phyloP scores from a whole-genome alignment of 2,329 filamentous ascomycete species.

The Akanthomyces lecanii region DNA sequence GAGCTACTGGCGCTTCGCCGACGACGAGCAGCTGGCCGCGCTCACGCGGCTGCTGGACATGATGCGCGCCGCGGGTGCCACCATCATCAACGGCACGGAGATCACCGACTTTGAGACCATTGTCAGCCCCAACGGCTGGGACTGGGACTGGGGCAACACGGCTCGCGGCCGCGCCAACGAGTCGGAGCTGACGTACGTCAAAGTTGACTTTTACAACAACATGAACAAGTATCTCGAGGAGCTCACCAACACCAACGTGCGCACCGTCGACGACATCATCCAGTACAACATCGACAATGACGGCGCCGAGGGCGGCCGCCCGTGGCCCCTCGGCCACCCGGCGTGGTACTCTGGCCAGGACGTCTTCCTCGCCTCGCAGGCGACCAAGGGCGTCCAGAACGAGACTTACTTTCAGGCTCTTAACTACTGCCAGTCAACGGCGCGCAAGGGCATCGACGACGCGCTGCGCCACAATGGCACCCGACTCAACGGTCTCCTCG shows the following conservation, averaged over 20 bases:
- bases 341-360: constrained; percentile 70
- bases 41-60: constrained; percentile 46
- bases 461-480: constrained; percentile 49
- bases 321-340: constrained; percentile 50
- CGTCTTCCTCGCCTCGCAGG: constrained; percentile 60
- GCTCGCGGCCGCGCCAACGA: constrained; percentile 63
- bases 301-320: constrained; percentile 62
- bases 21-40: constrained; percentile 49
- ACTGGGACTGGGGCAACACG: constrained; percentile 62
- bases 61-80: constrained; percentile 59
- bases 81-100: constrained; percentile 66
- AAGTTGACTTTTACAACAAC: constrained; percentile 64
- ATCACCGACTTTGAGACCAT: constrained; percentile 59
- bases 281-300: constrained; percentile 60
- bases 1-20: constrained; percentile 63
- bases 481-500: constrained; percentile 58
- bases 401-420: constrained; percentile 66
- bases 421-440: constrained; percentile 53
- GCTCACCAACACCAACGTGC: constrained; percentile 57
- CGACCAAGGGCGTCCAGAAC: constrained; percentile 56
- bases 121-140: constrained; percentile 64
- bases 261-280: constrained; percentile 61
- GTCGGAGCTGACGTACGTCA: constrained; percentile 69
- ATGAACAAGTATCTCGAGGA: constrained; percentile 59
- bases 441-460: constrained; percentile 65